These are phyloP conservation scores for Vigna radiata DNA, from an alignment of 306 rosid species.

Conservation along the genomic window DNA sequence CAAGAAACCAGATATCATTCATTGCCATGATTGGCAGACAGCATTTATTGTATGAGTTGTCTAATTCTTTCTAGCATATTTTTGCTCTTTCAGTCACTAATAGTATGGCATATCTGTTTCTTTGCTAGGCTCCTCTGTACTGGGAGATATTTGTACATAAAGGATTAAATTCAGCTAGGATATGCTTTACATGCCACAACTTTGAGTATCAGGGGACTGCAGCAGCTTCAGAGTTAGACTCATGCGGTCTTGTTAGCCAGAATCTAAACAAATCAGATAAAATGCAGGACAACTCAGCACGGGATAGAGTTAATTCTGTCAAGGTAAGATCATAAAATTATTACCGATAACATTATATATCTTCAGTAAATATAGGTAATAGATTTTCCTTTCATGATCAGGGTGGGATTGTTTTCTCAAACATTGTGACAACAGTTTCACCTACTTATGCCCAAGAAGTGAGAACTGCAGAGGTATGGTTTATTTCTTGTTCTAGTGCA, in stretches of 20 bases:
- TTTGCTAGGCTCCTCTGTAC: conserved; percentile 89
- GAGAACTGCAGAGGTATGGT: conserved; percentile 85
- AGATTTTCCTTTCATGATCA: conserved; percentile 46
- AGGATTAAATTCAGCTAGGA: conserved; percentile 92
- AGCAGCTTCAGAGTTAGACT: conserved; percentile 75
- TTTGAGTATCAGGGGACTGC: conserved; percentile 97
- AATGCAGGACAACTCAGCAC: conserved; percentile 89
- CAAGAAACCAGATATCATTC: conserved; percentile 96
- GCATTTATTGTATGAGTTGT: conserved; percentile 82
- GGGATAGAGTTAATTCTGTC: conserved; percentile 80
- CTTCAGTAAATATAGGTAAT: conserved; percentile 36
- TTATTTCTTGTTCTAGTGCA: conserved; percentile 44
- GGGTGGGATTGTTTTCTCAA: conserved; percentile 97
- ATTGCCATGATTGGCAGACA: conserved; percentile 99
- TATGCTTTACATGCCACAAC: conserved; percentile 98
- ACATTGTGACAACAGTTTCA: conserved; percentile 96
- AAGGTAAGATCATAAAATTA: conserved; percentile 64
- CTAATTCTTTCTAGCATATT: conserved; percentile 31
- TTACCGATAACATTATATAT: conserved; percentile 25
- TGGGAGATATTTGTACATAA: conserved; percentile 84
- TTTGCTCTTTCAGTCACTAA: conserved; percentile 34
- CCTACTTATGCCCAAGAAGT: conserved; percentile 97
- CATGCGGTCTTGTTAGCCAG: conserved; percentile 84
- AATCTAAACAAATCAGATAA: conserved; percentile 82
- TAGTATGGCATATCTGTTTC: conserved; percentile 27